Percentiles rank a stretch among this genome's conserved stretches.
Evolutionary conservation across 257 asterid genomes (phyloP).

Genomic region (Plantago elongata): DNA sequence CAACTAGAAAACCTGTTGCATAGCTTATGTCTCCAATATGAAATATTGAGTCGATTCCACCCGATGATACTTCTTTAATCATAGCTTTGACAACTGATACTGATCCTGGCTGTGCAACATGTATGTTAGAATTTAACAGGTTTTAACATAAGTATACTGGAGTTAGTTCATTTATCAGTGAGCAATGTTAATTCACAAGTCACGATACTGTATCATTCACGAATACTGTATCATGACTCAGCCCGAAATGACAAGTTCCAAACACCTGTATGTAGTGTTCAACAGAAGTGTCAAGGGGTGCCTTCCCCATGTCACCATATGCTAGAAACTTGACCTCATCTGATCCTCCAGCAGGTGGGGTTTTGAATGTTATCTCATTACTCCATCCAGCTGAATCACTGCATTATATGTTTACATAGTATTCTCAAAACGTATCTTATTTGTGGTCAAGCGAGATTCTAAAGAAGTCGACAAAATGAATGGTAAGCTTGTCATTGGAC

Average conservation of each 20-base stretch:
- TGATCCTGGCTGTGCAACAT: constrained; percentile 59
- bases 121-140: neutral
- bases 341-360: constrained; percentile 75
- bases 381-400: constrained; percentile 84
- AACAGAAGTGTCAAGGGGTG: constrained; percentile 64
- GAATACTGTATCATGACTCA: neutral
- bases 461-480: no score
- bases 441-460: no score
- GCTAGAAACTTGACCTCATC: constrained; percentile 55
- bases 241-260: neutral
- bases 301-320: constrained; percentile 91
- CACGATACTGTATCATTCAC: neutral
- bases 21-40: constrained; percentile 96
- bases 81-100: constrained; percentile 57
- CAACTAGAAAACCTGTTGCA: constrained; percentile 82
- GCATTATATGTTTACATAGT: neutral
- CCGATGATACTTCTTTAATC: constrained; percentile 38
- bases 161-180: no score
- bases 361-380: constrained; percentile 38
- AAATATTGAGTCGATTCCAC: constrained; percentile 59
- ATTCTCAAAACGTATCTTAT: no score
- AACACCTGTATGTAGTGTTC: constrained; percentile 83
- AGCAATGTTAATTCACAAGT: no score
- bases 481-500: no score
- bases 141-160: no score